Evolutionary conservation across 768 basidiomycete genomes (phyloP).

Genomic region (Paxillus involutus): DNA sequence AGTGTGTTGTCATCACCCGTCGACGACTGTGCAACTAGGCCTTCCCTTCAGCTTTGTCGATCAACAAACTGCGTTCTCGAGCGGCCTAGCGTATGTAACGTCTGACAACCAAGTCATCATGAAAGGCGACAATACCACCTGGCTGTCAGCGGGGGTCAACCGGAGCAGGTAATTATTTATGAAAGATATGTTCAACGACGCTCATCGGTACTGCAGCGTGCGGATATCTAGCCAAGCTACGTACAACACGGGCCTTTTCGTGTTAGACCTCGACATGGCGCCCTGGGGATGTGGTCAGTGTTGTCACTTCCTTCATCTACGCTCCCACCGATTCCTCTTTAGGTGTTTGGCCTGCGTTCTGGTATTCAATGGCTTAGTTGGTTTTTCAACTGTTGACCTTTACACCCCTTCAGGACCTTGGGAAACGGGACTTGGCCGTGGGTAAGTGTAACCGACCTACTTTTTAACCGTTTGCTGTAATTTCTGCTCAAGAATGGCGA

Average conservation of each 20-base stretch:
- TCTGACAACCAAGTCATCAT: slow-evolving; percentile 65
- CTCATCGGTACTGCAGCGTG: slow-evolving; percentile 47
- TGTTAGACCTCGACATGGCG: slow-evolving; percentile 80
- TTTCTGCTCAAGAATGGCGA: slow-evolving; percentile 57
- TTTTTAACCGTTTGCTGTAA: slow-evolving; percentile 1
- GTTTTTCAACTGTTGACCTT: not conserved
- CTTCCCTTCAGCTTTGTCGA: slow-evolving; percentile 58
- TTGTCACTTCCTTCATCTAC: not conserved
- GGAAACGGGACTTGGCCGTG: slow-evolving; percentile 63
- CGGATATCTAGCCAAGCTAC: slow-evolving; percentile 65
- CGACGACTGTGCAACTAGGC: slow-evolving; percentile 3
- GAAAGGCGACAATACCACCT: slow-evolving; percentile 71
- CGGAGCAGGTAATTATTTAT: slow-evolving; percentile 53
- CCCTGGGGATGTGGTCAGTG: slow-evolving; percentile 82
- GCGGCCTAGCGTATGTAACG: slow-evolving; percentile 56
- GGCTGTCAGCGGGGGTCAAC: slow-evolving; percentile 49
- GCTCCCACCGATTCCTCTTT: slow-evolving; percentile 2
- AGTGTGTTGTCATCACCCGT: slow-evolving; percentile 22
- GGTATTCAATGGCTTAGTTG: slow-evolving; percentile 38
- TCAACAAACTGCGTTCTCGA: slow-evolving; percentile 47
- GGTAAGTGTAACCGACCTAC: slow-evolving; percentile 38
- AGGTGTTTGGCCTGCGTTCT: slow-evolving; percentile 87
- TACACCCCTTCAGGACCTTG: slow-evolving; percentile 23
- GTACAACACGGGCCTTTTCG: slow-evolving; percentile 79
- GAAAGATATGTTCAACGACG: not conserved